A percentile compares a stretch with the other conserved stretches of the same genome.
These are phyloP conservation scores for Cercospora zeae-maydis DNA, from an alignment of 2,329 filamentous ascomycete genomes.

Conservation along the genomic window DNA sequence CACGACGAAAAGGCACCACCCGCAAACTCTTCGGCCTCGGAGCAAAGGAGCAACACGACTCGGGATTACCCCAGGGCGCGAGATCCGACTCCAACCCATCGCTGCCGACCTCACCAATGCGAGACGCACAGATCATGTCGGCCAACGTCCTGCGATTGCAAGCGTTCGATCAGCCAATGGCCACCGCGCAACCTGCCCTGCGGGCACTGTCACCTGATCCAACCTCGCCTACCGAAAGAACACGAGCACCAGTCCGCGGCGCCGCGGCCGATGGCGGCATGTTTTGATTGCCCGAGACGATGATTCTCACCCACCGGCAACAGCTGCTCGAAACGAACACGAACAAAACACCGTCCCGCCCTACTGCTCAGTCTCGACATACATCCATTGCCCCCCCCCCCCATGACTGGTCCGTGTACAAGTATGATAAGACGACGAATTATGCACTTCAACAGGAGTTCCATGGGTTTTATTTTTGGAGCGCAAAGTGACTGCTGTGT, in stretches of 20 bases:
- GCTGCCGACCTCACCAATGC: constrained; percentile 6
- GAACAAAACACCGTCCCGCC: background rate
- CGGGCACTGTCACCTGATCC: constrained; percentile 11
- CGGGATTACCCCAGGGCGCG: constrained; percentile 4
- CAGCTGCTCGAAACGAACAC: background rate
- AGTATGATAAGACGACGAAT: constrained; percentile 8
- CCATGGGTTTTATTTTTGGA: background rate
- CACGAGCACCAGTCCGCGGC: constrained; percentile 1
- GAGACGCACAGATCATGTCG: constrained; percentile 19
- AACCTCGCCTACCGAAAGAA: constrained; percentile 13
- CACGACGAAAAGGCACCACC: constrained; percentile 49
- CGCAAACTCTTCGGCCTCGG: constrained; percentile 33
- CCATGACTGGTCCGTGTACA: too few species aligned
- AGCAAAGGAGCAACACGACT: constrained; percentile 11
- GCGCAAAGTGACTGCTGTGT: background rate
- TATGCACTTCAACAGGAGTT: constrained; percentile 6
- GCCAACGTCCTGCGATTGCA: constrained; percentile 23
- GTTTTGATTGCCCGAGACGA: constrained; percentile 18
- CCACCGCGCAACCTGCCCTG: constrained; percentile 5
- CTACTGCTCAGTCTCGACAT: background rate
- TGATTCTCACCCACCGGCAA: constrained; percentile 2
- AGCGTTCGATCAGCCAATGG: constrained; percentile 11
- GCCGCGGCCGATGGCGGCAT: constrained; percentile 22
- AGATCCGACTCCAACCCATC: constrained; percentile 17
- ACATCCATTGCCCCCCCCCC: background rate